These are phyloP conservation scores for Cercis canadensis DNA, from an alignment of 306 rosid species.

Conservation along the genomic window DNA sequence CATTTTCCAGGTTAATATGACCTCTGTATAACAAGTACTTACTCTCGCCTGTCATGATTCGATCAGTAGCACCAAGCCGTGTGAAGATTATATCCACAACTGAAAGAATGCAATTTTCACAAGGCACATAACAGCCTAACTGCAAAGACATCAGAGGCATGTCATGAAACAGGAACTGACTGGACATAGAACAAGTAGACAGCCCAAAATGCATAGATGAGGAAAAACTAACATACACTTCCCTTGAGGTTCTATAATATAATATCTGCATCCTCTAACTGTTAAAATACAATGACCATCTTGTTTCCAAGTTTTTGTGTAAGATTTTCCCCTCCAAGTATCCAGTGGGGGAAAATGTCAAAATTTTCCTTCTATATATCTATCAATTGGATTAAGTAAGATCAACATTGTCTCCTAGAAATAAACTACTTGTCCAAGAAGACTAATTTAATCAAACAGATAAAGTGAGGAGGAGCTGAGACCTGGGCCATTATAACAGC, in stretches of 20 bases:
- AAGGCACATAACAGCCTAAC: conserved; percentile 95
- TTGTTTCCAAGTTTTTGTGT: not conserved
- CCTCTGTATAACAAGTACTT: conserved; percentile 37
- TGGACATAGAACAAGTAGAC: conserved; percentile 20
- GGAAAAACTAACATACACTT: conserved; percentile 16
- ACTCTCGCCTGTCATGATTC: conserved; percentile 99
- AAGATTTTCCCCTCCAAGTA: conserved; percentile 12
- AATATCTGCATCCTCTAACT: conserved; percentile 11
- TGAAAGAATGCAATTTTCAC: conserved; percentile 74
- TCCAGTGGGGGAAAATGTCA: conserved; percentile 2
- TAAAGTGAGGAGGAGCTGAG: conserved; percentile 29
- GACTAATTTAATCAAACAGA: conserved; percentile 14
- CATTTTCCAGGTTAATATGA: not conserved
- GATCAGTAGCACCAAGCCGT: conserved; percentile 96
- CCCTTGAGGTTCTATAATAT: conserved; percentile 17
- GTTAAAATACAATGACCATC: conserved; percentile 6
- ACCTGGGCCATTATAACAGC: conserved; percentile 98
- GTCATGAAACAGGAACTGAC: conserved; percentile 13
- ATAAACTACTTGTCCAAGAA: not conserved
- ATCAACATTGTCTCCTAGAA: conserved; percentile 15
- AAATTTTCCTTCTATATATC: conserved; percentile 1
- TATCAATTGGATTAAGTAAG: conserved; percentile 16
- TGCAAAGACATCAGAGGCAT: conserved; percentile 52
- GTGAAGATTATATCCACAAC: conserved; percentile 91
- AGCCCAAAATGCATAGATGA: not conserved